These are phyloP conservation scores for Schizosaccharomyces osmophilus DNA, from an alignment of 805 yeast genomes.

Conservation along the genomic window DNA sequence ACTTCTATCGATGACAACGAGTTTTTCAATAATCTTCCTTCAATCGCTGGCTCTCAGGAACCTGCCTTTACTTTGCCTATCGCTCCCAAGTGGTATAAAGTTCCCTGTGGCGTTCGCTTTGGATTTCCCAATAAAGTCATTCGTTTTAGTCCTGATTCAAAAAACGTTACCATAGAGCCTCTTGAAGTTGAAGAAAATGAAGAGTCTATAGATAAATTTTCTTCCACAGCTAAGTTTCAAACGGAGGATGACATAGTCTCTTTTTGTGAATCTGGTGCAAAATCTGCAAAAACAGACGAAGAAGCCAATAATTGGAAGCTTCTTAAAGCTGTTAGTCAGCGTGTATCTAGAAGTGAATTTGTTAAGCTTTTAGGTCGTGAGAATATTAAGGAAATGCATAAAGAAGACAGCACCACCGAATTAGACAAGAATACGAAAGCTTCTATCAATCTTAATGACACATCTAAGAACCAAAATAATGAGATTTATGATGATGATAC, in stretches of 20 bases:
- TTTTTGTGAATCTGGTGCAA: not conserved
- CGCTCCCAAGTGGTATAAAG: conserved; percentile 74
- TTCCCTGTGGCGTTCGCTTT: conserved; percentile 52
- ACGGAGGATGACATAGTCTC: not conserved
- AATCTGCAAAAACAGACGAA: not conserved
- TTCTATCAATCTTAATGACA: not conserved
- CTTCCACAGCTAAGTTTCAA: not conserved
- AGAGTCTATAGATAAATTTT: conserved; percentile 8
- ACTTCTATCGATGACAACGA: conserved; percentile 31
- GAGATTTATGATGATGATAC: not conserved
- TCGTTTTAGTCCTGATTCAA: not conserved
- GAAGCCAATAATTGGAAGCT: not conserved
- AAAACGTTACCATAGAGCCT: conserved; percentile 14
- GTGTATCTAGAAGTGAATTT: not conserved
- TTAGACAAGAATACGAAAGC: not conserved
- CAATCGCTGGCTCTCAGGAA: conserved; percentile 22
- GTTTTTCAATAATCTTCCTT: conserved; percentile 44
- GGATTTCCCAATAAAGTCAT: conserved; percentile 85
- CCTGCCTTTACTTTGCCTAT: conserved; percentile 49
- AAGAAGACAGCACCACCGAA: not conserved
- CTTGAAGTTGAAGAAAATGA: conserved; percentile 14
- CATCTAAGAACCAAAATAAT: not conserved
- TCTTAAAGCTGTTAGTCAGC: not conserved
- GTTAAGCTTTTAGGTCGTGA: not conserved
- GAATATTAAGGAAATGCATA: not conserved